Conservation (phyloP, 2,329 filamentous ascomycete genomes). For the Lachnellula hyalina region DNA sequence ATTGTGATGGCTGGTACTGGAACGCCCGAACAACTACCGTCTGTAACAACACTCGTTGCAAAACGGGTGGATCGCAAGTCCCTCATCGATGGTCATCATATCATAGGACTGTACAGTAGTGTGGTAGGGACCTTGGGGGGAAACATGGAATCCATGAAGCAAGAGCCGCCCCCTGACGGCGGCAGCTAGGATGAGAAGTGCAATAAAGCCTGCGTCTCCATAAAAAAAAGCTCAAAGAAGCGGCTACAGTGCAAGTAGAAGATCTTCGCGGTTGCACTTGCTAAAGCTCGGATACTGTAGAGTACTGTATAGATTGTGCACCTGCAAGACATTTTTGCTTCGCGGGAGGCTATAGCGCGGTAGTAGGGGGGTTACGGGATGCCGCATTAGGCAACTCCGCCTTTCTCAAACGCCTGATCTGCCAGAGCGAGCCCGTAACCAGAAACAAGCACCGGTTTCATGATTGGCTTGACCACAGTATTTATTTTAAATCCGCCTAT, state of each 20-base stretch:
- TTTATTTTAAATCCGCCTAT: neutral
- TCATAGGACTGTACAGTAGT: neutral
- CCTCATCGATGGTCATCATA: neutral
- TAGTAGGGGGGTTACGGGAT: neutral
- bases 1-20: neutral
- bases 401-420: neutral
- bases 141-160: neutral
- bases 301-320: neutral
- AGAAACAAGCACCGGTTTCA: neutral
- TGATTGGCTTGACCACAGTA: neutral
- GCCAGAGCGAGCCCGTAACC: neutral
- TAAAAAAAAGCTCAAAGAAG: neutral
- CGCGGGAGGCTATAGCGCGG: neutral
- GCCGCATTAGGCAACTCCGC: neutral
- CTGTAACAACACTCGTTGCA: slow-evolving; percentile 17
- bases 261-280: neutral
- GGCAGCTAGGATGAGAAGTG: neutral
- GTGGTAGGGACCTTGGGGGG: neutral
- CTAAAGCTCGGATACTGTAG: neutral
- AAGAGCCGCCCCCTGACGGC: neutral
- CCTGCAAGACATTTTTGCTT: neutral
- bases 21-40: slow-evolving; percentile 14
- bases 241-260: neutral
- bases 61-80: slow-evolving; percentile 3
- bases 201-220: neutral